Percentiles rank a stretch among this genome's conserved stretches.
Conservation (phyloP, 495 filamentous ascomycete species). For the Penicilliopsis zonata region DNA sequence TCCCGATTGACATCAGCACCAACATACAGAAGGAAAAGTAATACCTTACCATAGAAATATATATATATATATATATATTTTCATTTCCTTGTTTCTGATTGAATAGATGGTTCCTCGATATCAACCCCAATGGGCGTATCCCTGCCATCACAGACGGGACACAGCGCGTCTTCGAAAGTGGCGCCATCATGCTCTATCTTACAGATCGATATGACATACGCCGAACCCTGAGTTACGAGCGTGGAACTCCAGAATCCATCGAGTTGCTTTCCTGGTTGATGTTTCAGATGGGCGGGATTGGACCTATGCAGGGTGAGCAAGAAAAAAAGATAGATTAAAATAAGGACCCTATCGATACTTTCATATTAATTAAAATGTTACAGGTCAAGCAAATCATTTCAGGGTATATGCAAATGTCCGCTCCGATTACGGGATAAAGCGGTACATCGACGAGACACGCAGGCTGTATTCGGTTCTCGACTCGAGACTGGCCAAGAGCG, state of each 20-base stretch:
- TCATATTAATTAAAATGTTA: too few species aligned
- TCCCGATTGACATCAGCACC: constrained; percentile 48
- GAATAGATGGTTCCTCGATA: constrained; percentile 57
- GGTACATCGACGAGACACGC: constrained; percentile 25
- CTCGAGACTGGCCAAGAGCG: constrained; percentile 26
- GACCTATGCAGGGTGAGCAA: constrained; percentile 31
- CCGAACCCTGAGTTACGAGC: constrained; percentile 28
- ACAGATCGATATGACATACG: constrained; percentile 33
- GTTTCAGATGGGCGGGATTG: constrained; percentile 30
- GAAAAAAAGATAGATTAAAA: neutral
- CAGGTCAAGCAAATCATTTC: constrained; percentile 34
- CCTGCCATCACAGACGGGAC: constrained; percentile 47
- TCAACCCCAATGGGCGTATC: constrained; percentile 87
- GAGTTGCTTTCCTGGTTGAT: constrained; percentile 35
- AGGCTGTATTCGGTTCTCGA: constrained; percentile 31
- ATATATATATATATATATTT: neutral
- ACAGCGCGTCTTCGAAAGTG: constrained; percentile 35
- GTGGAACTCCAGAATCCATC: constrained; percentile 27
- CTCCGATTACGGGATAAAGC: constrained; percentile 29
- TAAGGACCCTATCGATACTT: constrained; percentile 1
- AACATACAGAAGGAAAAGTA: constrained; percentile 60
- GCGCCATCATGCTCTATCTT: constrained; percentile 36
- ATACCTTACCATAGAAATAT: constrained; percentile 7
- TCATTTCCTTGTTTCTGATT: neutral
- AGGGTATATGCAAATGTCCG: constrained; percentile 20